A percentile compares a stretch with the other conserved stretches of the same genome.
Evolutionary conservation across 2,329 filamentous ascomycete genomes (phyloP).

Genomic region (Diaporthe nobilis): DNA sequence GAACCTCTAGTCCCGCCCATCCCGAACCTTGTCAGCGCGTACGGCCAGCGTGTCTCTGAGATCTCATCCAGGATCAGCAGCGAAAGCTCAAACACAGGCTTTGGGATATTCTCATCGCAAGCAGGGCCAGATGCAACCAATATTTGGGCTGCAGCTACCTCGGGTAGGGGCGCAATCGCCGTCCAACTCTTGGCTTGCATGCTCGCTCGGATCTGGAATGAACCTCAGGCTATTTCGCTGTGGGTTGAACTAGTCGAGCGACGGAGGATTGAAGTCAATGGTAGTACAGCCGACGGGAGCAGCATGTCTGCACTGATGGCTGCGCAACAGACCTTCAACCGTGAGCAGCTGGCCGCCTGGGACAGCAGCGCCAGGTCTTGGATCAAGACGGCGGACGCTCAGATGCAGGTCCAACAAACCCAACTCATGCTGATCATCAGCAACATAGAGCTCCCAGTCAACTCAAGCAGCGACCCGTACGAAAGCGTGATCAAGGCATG

Average conservation of each 20-base stretch:
- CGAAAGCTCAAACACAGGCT: neutral
- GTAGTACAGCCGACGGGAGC: constrained; percentile 12
- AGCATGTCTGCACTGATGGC: neutral
- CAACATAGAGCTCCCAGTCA: constrained; percentile 48
- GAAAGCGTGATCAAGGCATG: constrained; percentile 50
- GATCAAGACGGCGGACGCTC: constrained; percentile 51
- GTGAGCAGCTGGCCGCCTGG: constrained; percentile 52
- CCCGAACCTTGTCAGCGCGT: neutral
- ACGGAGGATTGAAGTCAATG: constrained; percentile 39
- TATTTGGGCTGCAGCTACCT: constrained; percentile 56
- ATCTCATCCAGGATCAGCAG: neutral
- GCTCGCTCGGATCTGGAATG: constrained; percentile 47
- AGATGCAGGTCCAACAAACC: constrained; percentile 46
- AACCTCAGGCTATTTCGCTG: constrained; percentile 47
- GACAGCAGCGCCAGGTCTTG: constrained; percentile 56
- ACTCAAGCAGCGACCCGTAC: constrained; percentile 45
- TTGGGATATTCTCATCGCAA: constrained; percentile 22
- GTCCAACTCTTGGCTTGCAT: constrained; percentile 52
- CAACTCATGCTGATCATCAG: constrained; percentile 50
- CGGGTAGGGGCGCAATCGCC: constrained; percentile 47
- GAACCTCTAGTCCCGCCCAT: neutral
- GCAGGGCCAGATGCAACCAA: constrained; percentile 51
- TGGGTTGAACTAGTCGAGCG: constrained; percentile 48
- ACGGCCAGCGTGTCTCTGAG: neutral
- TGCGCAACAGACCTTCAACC: constrained; percentile 38